Conservation (phyloP, 805 yeast genomes). For the Scheffersomyces stipitis region DNA sequence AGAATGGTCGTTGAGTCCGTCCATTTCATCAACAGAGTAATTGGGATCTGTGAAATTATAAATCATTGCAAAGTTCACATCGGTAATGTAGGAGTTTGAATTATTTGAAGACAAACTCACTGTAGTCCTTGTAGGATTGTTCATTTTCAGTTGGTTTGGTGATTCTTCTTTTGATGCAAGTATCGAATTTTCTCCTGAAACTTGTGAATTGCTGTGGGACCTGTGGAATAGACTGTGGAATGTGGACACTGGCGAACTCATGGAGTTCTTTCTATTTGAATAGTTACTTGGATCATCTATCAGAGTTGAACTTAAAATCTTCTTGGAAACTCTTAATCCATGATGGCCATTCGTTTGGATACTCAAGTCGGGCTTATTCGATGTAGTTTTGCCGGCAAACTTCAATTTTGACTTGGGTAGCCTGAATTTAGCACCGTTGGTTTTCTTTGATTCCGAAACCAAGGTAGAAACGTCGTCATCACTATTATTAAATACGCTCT, state of each 20-base stretch:
- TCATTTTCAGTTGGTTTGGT: conserved; percentile 6
- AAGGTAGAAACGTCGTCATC: conserved; percentile 9
- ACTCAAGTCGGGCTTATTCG: conserved; percentile 27
- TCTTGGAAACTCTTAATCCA: conserved; percentile 22
- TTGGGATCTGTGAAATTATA: conserved; percentile 36
- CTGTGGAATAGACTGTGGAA: conserved; percentile 36
- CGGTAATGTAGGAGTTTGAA: conserved; percentile 33
- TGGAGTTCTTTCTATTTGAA: conserved; percentile 20
- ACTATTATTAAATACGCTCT: conserved; percentile 6
- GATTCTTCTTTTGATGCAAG: conserved; percentile 13
- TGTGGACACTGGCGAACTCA: conserved; percentile 31
- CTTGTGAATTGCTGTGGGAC: conserved; percentile 15
- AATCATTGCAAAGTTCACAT: conserved; percentile 27
- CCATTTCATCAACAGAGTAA: conserved; percentile 24
- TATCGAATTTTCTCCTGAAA: conserved; percentile 5
- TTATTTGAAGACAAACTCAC: conserved; percentile 34
- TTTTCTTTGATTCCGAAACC: conserved; percentile 6
- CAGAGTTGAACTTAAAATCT: conserved; percentile 20
- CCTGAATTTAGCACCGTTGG: conserved; percentile 9
- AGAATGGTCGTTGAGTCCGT: conserved; percentile 17
- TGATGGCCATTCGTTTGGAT: conserved; percentile 30
- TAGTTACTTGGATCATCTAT: conserved; percentile 9
- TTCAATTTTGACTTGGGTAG: conserved; percentile 9
- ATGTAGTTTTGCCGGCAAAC: conserved; percentile 8
- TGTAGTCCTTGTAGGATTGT: conserved; percentile 17